Conservation (phyloP, 805 yeast species). For the Pichia paraexigua region DNA sequence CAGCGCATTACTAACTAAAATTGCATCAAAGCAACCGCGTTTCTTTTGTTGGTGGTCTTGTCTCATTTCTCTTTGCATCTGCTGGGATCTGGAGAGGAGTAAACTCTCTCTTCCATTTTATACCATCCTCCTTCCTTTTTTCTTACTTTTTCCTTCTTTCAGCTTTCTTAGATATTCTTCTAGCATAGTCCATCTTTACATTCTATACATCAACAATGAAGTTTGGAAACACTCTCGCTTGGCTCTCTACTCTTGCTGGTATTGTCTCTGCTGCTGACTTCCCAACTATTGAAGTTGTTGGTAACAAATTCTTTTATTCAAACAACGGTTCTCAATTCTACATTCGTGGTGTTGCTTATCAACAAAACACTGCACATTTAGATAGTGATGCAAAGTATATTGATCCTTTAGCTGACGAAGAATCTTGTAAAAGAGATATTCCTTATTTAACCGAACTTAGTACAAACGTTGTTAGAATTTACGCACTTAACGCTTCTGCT, state of each 20-base stretch:
- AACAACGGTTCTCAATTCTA: constrained; percentile 75
- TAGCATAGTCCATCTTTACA: background rate
- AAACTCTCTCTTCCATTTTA: background rate
- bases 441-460: constrained; percentile 63
- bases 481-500: constrained; percentile 66
- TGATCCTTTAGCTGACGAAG: constrained; percentile 73
- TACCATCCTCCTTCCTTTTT: background rate
- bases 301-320: constrained; percentile 70
- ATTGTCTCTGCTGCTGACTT: constrained; percentile 23
- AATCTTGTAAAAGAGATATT: constrained; percentile 71
- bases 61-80: background rate
- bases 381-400: constrained; percentile 30
- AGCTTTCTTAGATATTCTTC: background rate
- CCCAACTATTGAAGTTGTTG: constrained; percentile 52
- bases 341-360: constrained; percentile 84
- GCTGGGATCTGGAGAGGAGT: background rate
- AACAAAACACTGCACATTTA: constrained; percentile 50
- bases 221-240: constrained; percentile 11
- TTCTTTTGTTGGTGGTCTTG: background rate
- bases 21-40: background rate
- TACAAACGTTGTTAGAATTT: constrained; percentile 78
- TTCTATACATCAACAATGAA: background rate
- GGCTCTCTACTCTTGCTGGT: constrained; percentile 13
- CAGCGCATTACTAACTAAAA: background rate
- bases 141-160: background rate